These are phyloP conservation scores for Hapsidospora chrysogenum DNA, from an alignment of 495 filamentous ascomycete genomes.

Conservation along the genomic window DNA sequence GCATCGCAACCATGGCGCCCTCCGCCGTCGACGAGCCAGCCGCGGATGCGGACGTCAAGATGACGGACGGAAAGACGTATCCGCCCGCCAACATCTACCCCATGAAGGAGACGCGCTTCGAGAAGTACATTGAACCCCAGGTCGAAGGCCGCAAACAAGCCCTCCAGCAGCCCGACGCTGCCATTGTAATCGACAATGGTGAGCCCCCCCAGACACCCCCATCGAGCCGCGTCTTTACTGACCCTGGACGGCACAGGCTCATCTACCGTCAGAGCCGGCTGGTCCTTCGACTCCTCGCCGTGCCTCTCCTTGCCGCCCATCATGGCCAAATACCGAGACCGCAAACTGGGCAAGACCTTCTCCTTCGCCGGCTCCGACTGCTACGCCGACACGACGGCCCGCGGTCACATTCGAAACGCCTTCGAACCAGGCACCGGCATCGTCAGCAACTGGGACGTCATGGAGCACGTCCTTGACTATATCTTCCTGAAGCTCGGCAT, in stretches of 20 bases:
- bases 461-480: constrained; percentile 87
- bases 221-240: background rate
- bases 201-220: constrained; percentile 3
- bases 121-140: constrained; percentile 50
- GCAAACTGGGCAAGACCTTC: constrained; percentile 76
- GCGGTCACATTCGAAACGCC: constrained; percentile 74
- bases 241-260: constrained; percentile 41
- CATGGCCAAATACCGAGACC: constrained; percentile 84
- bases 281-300: constrained; percentile 75
- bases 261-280: constrained; percentile 76
- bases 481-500: constrained; percentile 83
- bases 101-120: constrained; percentile 63
- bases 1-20: constrained; percentile 24
- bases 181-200: constrained; percentile 99
- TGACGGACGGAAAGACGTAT: constrained; percentile 18
- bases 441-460: constrained; percentile 91
- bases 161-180: constrained; percentile 30
- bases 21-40: constrained; percentile 22
- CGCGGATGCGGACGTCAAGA: constrained; percentile 6
- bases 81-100: constrained; percentile 27
- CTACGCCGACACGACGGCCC: constrained; percentile 81
- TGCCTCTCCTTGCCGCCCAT: constrained; percentile 70
- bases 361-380: constrained; percentile 84
- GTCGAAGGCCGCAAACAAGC: constrained; percentile 49
- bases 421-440: constrained; percentile 85